Evolutionary conservation across 495 filamentous ascomycete species (phyloP).

Genomic region (Xylaria bambusicola): DNA sequence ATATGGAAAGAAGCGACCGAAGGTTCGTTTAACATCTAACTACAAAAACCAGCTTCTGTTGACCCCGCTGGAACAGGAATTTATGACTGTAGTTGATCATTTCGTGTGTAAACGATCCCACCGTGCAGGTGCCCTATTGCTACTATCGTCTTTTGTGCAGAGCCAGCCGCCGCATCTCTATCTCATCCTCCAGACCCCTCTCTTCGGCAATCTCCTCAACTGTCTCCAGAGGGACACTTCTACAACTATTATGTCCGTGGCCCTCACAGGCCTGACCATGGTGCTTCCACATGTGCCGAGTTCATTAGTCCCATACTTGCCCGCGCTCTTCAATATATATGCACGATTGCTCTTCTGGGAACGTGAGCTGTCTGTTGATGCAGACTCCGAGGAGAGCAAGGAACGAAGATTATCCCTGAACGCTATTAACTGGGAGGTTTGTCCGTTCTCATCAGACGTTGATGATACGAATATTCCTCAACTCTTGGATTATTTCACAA

Average conservation of each 20-base stretch:
- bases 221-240: constrained; percentile 73
- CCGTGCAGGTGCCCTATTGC: constrained; percentile 57
- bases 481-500: constrained; percentile 74
- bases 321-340: constrained; percentile 74
- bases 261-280: constrained; percentile 70
- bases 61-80: constrained; percentile 47
- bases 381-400: constrained; percentile 32
- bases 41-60: background rate
- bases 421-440: constrained; percentile 58
- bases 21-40: constrained; percentile 43
- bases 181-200: constrained; percentile 63
- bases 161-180: constrained; percentile 72
- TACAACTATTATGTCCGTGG: constrained; percentile 65
- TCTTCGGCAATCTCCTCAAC: constrained; percentile 66
- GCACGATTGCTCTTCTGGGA: constrained; percentile 75
- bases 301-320: constrained; percentile 61
- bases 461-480: constrained; percentile 66
- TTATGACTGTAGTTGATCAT: constrained; percentile 60
- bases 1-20: constrained; percentile 67
- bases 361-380: constrained; percentile 42
- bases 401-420: constrained; percentile 28
- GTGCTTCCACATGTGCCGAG: constrained; percentile 73
- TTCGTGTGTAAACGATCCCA: constrained; percentile 61
- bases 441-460: constrained; percentile 55
- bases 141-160: constrained; percentile 66